phyloP scores from a whole-genome alignment of 164 flowering plant genomes.

The Cinnamomum chago region DNA sequence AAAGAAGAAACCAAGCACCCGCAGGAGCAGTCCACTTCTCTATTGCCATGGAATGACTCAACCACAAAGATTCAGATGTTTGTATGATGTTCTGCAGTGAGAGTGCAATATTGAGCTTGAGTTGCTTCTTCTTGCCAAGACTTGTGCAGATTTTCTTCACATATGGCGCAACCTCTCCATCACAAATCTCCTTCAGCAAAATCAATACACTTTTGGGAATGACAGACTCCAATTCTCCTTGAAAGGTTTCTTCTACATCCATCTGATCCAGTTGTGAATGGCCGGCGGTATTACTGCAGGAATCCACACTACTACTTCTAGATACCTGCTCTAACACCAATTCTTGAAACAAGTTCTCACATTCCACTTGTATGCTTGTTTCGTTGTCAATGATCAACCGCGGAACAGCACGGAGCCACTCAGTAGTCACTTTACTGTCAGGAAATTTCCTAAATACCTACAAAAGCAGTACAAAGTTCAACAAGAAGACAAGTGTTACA shows the following conservation, averaged over 20 bases:
- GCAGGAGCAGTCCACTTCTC: constrained; percentile 95
- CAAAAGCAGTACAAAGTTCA: constrained; percentile 4
- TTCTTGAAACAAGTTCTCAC: constrained; percentile 76
- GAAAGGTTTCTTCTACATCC: constrained; percentile 23
- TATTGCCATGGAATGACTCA: constrained; percentile 51
- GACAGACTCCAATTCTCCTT: constrained; percentile 29
- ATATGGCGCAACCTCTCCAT: constrained; percentile 77
- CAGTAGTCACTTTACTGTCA: constrained; percentile 49
- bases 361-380: constrained; percentile 89
- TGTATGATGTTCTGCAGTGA: constrained; percentile 76
- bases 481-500: neutral
- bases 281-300: neutral
- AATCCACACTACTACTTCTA: constrained; percentile 35
- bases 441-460: constrained; percentile 71
- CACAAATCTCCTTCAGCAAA: constrained; percentile 57
- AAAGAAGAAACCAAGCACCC: constrained; percentile 93
- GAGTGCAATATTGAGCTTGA: constrained; percentile 51
- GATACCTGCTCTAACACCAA: constrained; percentile 73
- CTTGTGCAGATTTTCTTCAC: constrained; percentile 74
- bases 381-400: constrained; percentile 82
- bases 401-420: constrained; percentile 94
- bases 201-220: constrained; percentile 56
- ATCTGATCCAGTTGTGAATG: neutral
- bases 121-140: constrained; percentile 84
- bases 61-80: constrained; percentile 77